A percentile compares a stretch with the other conserved stretches of the same genome.
Evolutionary conservation across 345 rosid species (phyloP).

Genomic region (Orychophragmus violaceus): DNA sequence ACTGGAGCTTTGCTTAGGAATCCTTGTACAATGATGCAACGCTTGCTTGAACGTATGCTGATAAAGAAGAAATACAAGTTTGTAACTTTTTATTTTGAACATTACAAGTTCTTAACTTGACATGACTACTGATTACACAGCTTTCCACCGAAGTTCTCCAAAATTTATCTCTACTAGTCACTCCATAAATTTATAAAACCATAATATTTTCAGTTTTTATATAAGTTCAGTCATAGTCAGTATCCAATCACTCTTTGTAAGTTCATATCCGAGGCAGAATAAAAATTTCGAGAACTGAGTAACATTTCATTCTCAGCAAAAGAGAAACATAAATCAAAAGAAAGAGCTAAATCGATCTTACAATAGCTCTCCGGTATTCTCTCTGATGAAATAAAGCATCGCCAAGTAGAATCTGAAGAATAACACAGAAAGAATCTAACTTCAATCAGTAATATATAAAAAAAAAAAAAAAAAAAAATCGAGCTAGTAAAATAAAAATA

Average conservation of each 20-base stretch:
- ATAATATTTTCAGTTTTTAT: not conserved
- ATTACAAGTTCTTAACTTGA: not conserved
- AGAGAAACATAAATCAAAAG: not conserved
- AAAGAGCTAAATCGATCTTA: slow-evolving; percentile 33
- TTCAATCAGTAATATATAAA: not conserved
- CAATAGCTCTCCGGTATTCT: slow-evolving; percentile 82
- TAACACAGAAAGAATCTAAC: not conserved
- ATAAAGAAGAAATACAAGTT: not conserved
- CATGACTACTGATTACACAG: not conserved
- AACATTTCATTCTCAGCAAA: not conserved
- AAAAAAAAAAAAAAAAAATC: not conserved
- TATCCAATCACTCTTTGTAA: not conserved
- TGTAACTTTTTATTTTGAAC: no score
- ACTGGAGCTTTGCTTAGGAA: slow-evolving; percentile 70
- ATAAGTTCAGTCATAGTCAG: not conserved
- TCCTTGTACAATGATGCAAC: slow-evolving; percentile 61
- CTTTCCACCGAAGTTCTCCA: not conserved
- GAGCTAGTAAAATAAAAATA: not conserved
- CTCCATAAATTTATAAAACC: not conserved
- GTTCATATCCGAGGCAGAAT: not conserved
- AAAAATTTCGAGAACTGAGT: not conserved
- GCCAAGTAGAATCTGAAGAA: slow-evolving; percentile 72
- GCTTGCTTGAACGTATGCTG: slow-evolving; percentile 89
- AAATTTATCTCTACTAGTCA: not conserved
- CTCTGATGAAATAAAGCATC: slow-evolving; percentile 80